Conservation (phyloP, 805 yeast genomes). For the Clavispora phyllophila region DNA sequence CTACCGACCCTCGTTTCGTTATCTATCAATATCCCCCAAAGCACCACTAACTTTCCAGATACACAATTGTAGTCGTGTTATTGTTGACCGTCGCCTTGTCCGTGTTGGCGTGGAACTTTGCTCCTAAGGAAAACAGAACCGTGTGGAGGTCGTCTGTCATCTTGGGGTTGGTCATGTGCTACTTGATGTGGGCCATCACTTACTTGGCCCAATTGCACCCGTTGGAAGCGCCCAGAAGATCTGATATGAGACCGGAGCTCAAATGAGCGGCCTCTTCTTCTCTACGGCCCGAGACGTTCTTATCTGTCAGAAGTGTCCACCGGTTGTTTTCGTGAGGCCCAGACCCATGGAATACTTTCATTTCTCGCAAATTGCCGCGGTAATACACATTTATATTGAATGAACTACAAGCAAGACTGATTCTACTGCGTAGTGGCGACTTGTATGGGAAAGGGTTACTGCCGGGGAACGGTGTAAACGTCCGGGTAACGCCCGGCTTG, state of each 20-base stretch:
- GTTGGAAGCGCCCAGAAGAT: slow-evolving; percentile 81
- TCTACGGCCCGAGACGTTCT: not conserved
- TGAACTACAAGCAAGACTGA: not conserved
- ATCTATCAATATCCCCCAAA: not conserved
- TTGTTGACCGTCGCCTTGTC: slow-evolving; percentile 54
- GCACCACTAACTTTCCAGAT: slow-evolving; percentile 36
- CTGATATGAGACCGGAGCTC: slow-evolving; percentile 80
- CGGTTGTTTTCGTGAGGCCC: not conserved
- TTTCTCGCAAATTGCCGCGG: not conserved
- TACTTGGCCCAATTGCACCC: slow-evolving; percentile 87
- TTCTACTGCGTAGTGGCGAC: too few species aligned
- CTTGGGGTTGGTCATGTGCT: slow-evolving; percentile 70
- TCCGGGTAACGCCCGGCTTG: slow-evolving; percentile 2
- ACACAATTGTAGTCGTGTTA: slow-evolving; percentile 65
- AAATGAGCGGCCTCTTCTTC: not conserved
- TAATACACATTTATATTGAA: not conserved
- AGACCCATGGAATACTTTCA: not conserved
- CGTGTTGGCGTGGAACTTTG: slow-evolving; percentile 73
- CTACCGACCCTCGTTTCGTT: too few species aligned
- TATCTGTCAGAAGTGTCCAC: not conserved
- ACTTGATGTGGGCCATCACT: slow-evolving; percentile 89
- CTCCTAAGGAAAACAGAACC: slow-evolving; percentile 70
- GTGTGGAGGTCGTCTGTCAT: slow-evolving; percentile 47
- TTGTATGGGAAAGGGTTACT: not conserved
- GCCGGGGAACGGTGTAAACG: not conserved